Conservation (phyloP, 2,329 filamentous ascomycete genomes). For the Penicillium sp. region DNA sequence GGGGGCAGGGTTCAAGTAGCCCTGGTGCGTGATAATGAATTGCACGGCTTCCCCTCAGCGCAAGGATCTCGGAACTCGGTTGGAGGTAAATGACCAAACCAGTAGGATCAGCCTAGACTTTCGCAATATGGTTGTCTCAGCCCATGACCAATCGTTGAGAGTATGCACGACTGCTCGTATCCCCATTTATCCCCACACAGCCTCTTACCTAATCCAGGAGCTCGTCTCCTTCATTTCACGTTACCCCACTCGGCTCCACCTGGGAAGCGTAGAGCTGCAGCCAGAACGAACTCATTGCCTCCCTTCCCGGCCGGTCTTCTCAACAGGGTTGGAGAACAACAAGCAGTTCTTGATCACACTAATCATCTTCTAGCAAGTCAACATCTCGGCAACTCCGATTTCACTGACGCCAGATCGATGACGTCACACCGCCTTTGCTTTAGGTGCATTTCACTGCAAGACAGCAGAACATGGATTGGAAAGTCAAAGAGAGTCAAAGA, state of each 20-base stretch:
- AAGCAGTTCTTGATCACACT: too few relatives aligned
- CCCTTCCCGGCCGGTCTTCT: too few relatives aligned
- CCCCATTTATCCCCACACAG: not conserved
- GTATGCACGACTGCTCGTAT: not conserved
- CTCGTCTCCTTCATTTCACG: not conserved
- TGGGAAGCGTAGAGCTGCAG: too few relatives aligned
- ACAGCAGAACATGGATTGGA: too few relatives aligned
- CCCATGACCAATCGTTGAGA: slow-evolving; percentile 19
- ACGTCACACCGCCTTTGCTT: not conserved
- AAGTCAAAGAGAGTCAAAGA: too few relatives aligned
- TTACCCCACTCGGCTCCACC: too few relatives aligned
- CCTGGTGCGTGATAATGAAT: not conserved
- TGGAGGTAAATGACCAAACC: not conserved
- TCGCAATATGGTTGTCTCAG: not conserved
- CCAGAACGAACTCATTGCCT: too few relatives aligned
- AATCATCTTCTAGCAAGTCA: too few relatives aligned
- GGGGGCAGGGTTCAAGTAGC: not conserved
- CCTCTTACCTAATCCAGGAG: not conserved
- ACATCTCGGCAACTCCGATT: too few relatives aligned
- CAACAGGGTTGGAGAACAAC: too few relatives aligned
- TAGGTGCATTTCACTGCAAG: too few relatives aligned
- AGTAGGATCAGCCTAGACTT: slow-evolving; percentile 3
- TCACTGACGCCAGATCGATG: not conserved
- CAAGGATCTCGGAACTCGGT: slow-evolving; percentile 11
- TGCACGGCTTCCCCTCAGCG: not conserved